A percentile compares a stretch with the other conserved stretches of the same genome.
Evolutionary conservation across 495 filamentous ascomycete species (phyloP).

Genomic region (Cairneyella variabilis): DNA sequence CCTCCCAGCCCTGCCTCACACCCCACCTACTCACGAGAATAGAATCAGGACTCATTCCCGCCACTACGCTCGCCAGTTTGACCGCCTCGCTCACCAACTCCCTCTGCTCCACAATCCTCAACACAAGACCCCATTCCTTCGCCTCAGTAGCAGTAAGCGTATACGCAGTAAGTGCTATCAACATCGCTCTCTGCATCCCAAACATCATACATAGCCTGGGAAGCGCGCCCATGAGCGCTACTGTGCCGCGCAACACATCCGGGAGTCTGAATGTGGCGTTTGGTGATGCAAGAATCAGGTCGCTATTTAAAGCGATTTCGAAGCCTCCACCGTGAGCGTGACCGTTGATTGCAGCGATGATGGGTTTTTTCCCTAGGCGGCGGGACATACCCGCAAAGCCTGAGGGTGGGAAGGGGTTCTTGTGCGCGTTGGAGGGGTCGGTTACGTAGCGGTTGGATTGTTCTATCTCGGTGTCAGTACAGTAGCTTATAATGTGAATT

Average conservation of each 20-base stretch:
- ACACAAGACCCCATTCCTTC: conserved; percentile 58
- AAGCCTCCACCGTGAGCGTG: conserved; percentile 49
- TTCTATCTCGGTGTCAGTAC: too few relatives aligned
- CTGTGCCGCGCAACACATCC: conserved; percentile 57
- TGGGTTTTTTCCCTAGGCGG: conserved; percentile 42
- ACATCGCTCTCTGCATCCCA: conserved; percentile 53
- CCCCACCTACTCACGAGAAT: conserved; percentile 42
- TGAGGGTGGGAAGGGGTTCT: conserved; percentile 1
- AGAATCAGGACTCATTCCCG: conserved; percentile 55
- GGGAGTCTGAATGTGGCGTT: conserved; percentile 51
- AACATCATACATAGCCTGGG: conserved; percentile 51
- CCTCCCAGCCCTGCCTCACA: conserved; percentile 27
- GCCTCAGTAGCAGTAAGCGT: conserved; percentile 47
- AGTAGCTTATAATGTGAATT: too few relatives aligned
- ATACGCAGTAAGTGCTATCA: conserved; percentile 47
- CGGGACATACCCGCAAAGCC: conserved; percentile 22
- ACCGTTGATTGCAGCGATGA: conserved; percentile 63
- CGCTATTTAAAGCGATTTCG: conserved; percentile 55
- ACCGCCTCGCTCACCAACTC: conserved; percentile 32
- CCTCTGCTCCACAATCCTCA: conserved; percentile 41
- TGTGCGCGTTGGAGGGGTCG: not conserved
- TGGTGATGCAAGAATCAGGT: conserved; percentile 53
- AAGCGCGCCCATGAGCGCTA: conserved; percentile 54
- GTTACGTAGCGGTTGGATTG: not conserved
- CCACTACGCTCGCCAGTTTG: conserved; percentile 36